A percentile compares a stretch with the other conserved stretches of the same genome.
Conservation (phyloP, 192 early-diverging fungal genomes). For the Podila verticillata region DNA sequence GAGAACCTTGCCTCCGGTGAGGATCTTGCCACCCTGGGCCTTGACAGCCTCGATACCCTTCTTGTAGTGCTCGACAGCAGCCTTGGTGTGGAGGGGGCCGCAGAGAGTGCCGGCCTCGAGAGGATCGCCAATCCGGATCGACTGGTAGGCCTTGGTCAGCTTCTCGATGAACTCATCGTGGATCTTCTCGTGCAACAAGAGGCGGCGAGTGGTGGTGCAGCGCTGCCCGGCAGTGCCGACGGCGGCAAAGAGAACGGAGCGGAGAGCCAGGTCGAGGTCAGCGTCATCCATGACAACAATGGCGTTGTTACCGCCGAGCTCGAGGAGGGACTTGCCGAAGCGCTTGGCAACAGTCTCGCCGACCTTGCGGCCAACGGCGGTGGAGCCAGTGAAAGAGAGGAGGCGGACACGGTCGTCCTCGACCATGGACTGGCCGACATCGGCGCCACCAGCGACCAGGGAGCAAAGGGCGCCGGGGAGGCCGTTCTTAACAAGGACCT, state of each 20-base stretch:
- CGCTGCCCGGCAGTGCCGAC: conserved; percentile 96
- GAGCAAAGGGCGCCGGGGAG: conserved; percentile 87
- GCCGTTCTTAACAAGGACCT: conserved; percentile 82
- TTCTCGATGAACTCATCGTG: conserved; percentile 85
- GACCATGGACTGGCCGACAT: conserved; percentile 83
- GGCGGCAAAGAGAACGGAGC: conserved; percentile 91
- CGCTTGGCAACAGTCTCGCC: conserved; percentile 82
- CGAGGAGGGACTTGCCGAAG: conserved; percentile 88
- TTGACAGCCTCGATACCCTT: conserved; percentile 82
- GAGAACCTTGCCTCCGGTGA: conserved; percentile 86
- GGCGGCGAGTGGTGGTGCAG: conserved; percentile 90
- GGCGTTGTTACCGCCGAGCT: conserved; percentile 96
- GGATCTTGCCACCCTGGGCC: conserved; percentile 85
- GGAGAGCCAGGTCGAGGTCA: conserved; percentile 87
- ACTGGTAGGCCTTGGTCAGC: conserved; percentile 84
- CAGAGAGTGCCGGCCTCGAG: conserved; percentile 83
- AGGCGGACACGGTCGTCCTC: conserved; percentile 77
- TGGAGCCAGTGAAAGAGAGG: conserved; percentile 93
- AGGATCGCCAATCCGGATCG: conserved; percentile 91
- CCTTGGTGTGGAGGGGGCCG: conserved; percentile 91
- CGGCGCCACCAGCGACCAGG: conserved; percentile 84
- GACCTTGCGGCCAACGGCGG: conserved; percentile 79
- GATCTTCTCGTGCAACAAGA: conserved; percentile 89
- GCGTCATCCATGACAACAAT: conserved; percentile 94
- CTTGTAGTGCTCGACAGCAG: conserved; percentile 80